Evolutionary conservation across 2,329 filamentous ascomycete species (phyloP).

Genomic region (Biscogniauxia marginata): DNA sequence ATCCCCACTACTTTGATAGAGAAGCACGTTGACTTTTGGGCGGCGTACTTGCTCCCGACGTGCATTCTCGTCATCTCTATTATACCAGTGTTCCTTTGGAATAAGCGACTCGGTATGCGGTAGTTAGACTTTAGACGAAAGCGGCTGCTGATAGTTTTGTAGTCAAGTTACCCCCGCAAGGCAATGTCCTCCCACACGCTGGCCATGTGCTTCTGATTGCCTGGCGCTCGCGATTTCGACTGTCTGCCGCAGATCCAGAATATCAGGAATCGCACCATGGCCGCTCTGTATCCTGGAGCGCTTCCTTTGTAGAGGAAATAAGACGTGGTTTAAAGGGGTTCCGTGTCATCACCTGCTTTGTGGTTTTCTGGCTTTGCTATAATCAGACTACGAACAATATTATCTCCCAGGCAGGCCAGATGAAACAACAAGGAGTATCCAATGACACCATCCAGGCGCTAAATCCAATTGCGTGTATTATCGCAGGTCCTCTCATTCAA

Average conservation of each 20-base stretch:
- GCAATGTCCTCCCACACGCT: background rate
- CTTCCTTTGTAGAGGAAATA: background rate
- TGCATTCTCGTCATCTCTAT: background rate
- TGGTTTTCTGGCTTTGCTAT: constrained; percentile 39
- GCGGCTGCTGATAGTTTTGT: background rate
- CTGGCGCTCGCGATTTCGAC: background rate
- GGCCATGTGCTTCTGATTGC: background rate
- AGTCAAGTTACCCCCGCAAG: background rate
- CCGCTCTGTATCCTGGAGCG: background rate
- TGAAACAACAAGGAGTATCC: constrained; percentile 50
- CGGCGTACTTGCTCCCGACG: constrained; percentile 6
- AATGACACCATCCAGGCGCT: constrained; percentile 57
- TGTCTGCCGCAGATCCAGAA: background rate
- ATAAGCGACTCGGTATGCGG: background rate
- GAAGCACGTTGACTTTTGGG: constrained; percentile 6
- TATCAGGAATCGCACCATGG: background rate
- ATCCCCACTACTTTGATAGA: constrained; percentile 9
- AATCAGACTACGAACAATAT: constrained; percentile 56
- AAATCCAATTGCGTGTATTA: constrained; percentile 51
- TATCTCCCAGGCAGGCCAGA: constrained; percentile 53
- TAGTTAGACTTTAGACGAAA: background rate
- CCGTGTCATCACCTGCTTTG: constrained; percentile 3
- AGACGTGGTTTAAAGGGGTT: background rate
- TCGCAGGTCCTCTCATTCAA: constrained; percentile 55
- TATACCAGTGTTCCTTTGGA: background rate